Percentiles rank a stretch among this genome's conserved stretches.
Conservation (phyloP, 2,329 filamentous ascomycete species). For the Neonectria coccinea region DNA sequence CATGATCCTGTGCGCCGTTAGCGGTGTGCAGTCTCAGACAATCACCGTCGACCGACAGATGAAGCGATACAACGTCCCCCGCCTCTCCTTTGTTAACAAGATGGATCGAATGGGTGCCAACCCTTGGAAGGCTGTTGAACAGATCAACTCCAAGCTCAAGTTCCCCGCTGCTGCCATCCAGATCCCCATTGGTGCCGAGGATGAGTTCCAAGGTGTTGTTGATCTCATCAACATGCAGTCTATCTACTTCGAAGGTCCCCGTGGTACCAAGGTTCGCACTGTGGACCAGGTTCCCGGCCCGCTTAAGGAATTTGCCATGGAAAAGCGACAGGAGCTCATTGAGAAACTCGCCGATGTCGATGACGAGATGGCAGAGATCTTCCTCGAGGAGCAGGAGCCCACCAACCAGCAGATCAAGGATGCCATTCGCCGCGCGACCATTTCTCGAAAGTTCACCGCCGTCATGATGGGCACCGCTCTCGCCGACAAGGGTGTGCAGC, state of each 20-base stretch:
- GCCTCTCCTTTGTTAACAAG: constrained; percentile 98
- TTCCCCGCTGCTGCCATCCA: constrained; percentile 93
- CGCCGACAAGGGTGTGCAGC: constrained; percentile 93
- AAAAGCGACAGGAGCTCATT: constrained; percentile 87
- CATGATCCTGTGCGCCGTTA: constrained; percentile 98
- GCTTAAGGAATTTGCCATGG: constrained; percentile 78
- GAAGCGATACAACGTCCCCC: constrained; percentile 96
- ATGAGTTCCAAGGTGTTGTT: constrained; percentile 91
- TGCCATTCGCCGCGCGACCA: constrained; percentile 92
- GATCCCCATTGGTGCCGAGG: constrained; percentile 92
- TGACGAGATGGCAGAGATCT: constrained; percentile 96
- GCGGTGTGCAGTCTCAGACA: constrained; percentile 96
- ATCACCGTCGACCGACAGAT: constrained; percentile 99
- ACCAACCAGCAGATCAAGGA: constrained; percentile 87
- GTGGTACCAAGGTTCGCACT: constrained; percentile 81
- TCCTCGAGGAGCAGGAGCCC: constrained; percentile 87
- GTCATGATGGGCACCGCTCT: constrained; percentile 97
- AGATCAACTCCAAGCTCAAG: constrained; percentile 97
- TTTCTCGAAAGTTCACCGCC: constrained; percentile 88
- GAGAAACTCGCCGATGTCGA: constrained; percentile 98
- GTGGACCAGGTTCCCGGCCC: constrained; percentile 87
- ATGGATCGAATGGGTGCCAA: constrained; percentile 99
- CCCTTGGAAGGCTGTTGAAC: constrained; percentile 96
- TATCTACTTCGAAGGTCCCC: constrained; percentile 88
- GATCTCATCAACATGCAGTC: constrained; percentile 93